Evolutionary conservation across 208 protist species (phyloP).

Genomic region (Acanthamoeba sp.): DNA sequence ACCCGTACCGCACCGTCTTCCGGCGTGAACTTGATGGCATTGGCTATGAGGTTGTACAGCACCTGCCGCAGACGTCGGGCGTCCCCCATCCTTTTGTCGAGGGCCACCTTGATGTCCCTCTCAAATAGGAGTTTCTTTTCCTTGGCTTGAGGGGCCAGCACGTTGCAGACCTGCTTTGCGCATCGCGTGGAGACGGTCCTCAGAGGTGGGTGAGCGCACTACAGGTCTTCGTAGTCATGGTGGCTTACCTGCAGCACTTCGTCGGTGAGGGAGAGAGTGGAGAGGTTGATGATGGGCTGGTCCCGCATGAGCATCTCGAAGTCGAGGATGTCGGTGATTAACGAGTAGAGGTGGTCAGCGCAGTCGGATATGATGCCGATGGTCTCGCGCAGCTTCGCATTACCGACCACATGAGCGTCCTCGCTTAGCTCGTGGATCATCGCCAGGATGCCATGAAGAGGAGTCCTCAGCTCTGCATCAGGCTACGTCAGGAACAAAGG

Average conservation of each 20-base stretch:
- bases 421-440: background rate
- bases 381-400: background rate
- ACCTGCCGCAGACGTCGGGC: background rate
- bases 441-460: slow-evolving; percentile 50
- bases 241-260: background rate
- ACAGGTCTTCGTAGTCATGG: background rate
- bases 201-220: too few relatives aligned
- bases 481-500: too few relatives aligned
- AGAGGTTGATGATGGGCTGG: background rate
- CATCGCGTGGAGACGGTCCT: background rate
- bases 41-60: background rate
- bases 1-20: background rate
- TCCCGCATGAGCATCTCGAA: slow-evolving; percentile 13
- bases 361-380: slow-evolving; percentile 15
- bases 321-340: slow-evolving; percentile 71
- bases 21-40: slow-evolving; percentile 69
- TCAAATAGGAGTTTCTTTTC: background rate
- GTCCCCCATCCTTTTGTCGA: slow-evolving; percentile 43
- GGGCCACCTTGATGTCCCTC: background rate
- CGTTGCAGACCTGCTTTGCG: background rate
- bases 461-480: slow-evolving; percentile 57
- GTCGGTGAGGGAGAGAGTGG: background rate
- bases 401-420: background rate
- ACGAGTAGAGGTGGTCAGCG: slow-evolving; percentile 15
- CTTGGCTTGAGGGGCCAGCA: background rate